phyloP scores from a whole-genome alignment of 2,329 filamentous ascomycete species.

The Mycosphaerelloides madeirae region DNA sequence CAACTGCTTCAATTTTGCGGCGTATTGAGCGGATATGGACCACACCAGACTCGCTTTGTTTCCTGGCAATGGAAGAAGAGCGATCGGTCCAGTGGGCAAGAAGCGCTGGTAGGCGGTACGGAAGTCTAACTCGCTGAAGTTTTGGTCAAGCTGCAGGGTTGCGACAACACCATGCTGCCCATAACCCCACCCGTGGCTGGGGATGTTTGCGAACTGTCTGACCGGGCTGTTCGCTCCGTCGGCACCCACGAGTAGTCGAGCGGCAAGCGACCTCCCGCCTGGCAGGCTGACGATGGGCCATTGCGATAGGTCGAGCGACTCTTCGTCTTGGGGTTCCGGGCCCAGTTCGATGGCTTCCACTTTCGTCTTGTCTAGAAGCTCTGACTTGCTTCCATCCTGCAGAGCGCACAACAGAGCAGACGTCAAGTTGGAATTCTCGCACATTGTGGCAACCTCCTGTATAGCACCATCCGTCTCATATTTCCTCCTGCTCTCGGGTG shows the following conservation, averaged over 20 bases:
- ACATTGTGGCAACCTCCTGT: slow-evolving; percentile 81
- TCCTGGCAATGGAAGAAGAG: slow-evolving; percentile 82
- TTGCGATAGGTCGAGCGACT: slow-evolving; percentile 66
- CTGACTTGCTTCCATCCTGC: slow-evolving; percentile 58
- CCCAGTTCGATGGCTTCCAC: slow-evolving; percentile 79
- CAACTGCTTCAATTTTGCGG: slow-evolving; percentile 72
- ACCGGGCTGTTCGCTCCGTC: slow-evolving; percentile 95
- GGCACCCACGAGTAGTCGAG: slow-evolving; percentile 82
- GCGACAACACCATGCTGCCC: slow-evolving; percentile 85
- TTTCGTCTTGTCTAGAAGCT: slow-evolving; percentile 69
- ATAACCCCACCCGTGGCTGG: slow-evolving; percentile 89
- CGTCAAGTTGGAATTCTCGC: slow-evolving; percentile 86
- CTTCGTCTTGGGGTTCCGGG: slow-evolving; percentile 48
- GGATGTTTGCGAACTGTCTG: slow-evolving; percentile 79
- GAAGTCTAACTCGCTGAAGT: slow-evolving; percentile 19
- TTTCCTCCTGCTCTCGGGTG: slow-evolving; percentile 19
- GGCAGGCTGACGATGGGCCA: slow-evolving; percentile 82
- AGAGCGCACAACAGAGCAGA: slow-evolving; percentile 60
- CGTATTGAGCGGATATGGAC: slow-evolving; percentile 82
- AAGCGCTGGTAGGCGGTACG: slow-evolving; percentile 94
- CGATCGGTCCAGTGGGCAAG: slow-evolving; percentile 84
- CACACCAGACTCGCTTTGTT: slow-evolving; percentile 83
- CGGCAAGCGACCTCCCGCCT: slow-evolving; percentile 61
- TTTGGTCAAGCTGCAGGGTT: slow-evolving; percentile 62
- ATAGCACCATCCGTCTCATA: slow-evolving; percentile 20